Percentiles rank a stretch among this genome's conserved stretches.
Conservation (phyloP, 2,329 filamentous ascomycete genomes). For the Bipolaris oryzae region DNA sequence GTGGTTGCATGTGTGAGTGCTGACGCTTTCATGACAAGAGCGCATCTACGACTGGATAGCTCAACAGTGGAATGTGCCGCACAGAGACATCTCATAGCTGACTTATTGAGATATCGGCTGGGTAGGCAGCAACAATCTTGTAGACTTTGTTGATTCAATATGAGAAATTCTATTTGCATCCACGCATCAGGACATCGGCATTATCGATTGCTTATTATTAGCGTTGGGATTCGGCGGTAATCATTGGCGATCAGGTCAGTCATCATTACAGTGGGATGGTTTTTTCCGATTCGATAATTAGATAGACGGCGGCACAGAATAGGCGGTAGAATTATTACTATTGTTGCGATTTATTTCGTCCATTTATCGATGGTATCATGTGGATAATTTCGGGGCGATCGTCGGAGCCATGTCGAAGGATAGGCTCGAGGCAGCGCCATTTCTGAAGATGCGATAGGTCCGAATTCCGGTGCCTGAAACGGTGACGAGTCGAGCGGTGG, state of each 20-base stretch:
- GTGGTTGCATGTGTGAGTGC: background rate
- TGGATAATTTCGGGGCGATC: background rate
- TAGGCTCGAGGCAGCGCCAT: slow-evolving; percentile 28
- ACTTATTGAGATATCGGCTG: background rate
- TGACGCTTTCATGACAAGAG: background rate
- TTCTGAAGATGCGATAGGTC: slow-evolving; percentile 31
- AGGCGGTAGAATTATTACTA: slow-evolving; percentile 4
- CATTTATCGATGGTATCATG: background rate
- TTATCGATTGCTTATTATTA: background rate
- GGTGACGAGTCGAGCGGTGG: slow-evolving; percentile 22
- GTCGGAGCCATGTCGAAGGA: slow-evolving; percentile 7
- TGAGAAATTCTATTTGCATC: background rate
- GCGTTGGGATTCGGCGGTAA: background rate
- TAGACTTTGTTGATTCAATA: background rate
- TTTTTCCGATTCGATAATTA: background rate
- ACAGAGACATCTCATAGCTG: background rate
- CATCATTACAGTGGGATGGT: background rate
- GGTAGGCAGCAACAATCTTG: background rate
- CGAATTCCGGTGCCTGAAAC: slow-evolving; percentile 40
- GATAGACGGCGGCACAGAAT: background rate
- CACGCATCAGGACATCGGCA: background rate
- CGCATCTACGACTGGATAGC: background rate
- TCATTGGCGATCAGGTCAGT: background rate
- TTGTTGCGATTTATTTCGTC: background rate
- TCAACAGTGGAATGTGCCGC: background rate